Base-by-base conservation (phyloP, 345 rosid species). In the Euphorbia pulcherrima region DNA sequence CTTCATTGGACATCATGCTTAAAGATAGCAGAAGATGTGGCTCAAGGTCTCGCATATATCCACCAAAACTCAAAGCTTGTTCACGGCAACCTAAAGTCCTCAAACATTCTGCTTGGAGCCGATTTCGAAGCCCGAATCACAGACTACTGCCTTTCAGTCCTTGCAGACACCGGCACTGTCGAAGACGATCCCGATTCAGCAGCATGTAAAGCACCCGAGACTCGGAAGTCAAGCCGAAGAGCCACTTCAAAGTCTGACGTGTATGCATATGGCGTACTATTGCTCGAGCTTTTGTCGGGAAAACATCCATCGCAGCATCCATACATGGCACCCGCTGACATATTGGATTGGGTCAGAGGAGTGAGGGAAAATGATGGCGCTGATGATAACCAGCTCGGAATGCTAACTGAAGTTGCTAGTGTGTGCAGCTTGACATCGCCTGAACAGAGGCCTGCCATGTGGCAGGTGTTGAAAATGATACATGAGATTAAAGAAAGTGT, bases 31-130 rank as follows among this genome's bases (percentile, higher is more conserved):
- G 97, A 90, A 83, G 98, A 90, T 66, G 88, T 93, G 3, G 96
- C 96, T 5, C 98, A 90, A 40, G 98, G 98, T 60, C 92, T 93
- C 23, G 81, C 94, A 10, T 93, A 90, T 75, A 93, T 93, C 62
- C 97, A 93, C 85, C 97, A 93, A 78, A 96, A 97, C 2, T 92
- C 94, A 94, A 81, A 92, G 76, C 88, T 92, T 18, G 90, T 86
- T 75, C 97, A 92, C 13, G 97, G 97, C 55, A 92, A 92, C 61
- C 90, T 92, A 76, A 92, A 89, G 77, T 86, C 94, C 53, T 82
- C 87, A 14, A 92, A 89, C 29, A 89, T 89, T 53, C 94, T 92
- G 39, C 90, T 92, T 0, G 97, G 97, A 48, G 86, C 90, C 7
- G 97, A 92, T 60, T 92, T 89, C n/a, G 97, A 89, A 79, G 97